Base-by-base conservation (phyloP, 2,329 filamentous ascomycete species). In the Thermochaetoides dissita region DNA sequence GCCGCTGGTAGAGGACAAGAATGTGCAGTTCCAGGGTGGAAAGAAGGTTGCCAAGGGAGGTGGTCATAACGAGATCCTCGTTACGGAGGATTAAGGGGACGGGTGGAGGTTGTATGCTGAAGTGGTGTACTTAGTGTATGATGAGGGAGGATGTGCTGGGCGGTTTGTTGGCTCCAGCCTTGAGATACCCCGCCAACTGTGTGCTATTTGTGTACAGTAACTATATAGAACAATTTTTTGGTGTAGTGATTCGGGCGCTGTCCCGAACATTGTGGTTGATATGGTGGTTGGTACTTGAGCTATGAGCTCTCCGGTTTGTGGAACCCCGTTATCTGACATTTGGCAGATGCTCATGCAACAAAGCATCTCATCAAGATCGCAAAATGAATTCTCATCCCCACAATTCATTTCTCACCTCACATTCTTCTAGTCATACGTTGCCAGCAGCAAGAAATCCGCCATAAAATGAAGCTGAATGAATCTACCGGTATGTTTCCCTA, bases 1-100 rank as follows among this genome's bases (percentile, higher is more conserved):
- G 30, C 71, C 68, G 2, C 44, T 71, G 24, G 50, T 62, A 3
- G 58, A 66, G 1, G 64, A 67, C 47, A 30, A 11, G 9, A 42
- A 46, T 17, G 34, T 49, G 24, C 17, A 37, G 7, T 41, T 35
- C 31, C 2, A 38, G 36, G 29, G 8, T 5, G 36, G 36, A 36
- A 34, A 17, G 10, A 38, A 44, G 9, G 55, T 35, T 3, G 37
- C 51, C 43, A 51, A 48, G 24, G 32, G n/a, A n/a, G n/a, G n/a
- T n/a, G n/a, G n/a, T n/a, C 31, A 24, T 30, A 8, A 10, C 1
- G 51, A 49, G 38, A 56, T 57, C 10, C 51, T 55, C 35, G 45
- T 59, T 43, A 57, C 53, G 9, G 53, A 55, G 24, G 44, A 37
- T 7, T 41, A 34, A 43, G 6, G 31, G 7, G 31, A 30, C 10